Percentiles rank a stretch among this genome's conserved stretches.
Evolutionary conservation across 371 early-diverging fungal genomes (phyloP).

Genomic region (Parasitella parasitica): DNA sequence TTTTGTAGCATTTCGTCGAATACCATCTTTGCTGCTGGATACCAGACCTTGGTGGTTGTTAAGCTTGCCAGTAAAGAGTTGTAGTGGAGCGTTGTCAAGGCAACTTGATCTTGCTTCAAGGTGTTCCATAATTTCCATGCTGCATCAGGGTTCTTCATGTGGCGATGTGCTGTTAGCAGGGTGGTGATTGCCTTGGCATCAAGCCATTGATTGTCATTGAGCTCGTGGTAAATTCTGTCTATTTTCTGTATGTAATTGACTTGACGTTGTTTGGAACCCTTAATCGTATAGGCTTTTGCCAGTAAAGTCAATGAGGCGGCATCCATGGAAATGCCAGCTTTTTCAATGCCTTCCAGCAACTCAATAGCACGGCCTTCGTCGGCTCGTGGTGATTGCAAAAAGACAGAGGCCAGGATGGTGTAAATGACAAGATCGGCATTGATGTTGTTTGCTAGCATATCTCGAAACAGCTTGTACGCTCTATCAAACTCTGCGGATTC

Average conservation of each 20-base stretch:
- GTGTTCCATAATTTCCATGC: constrained; percentile 40
- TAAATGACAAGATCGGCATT: constrained; percentile 32
- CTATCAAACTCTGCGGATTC: constrained; percentile 35
- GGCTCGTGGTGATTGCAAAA: constrained; percentile 25
- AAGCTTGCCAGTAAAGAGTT: constrained; percentile 33
- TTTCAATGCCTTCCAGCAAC: constrained; percentile 18
- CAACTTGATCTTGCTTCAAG: background rate
- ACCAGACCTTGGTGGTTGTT: constrained; percentile 23
- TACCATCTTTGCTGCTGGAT: constrained; percentile 22
- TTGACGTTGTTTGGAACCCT: background rate
- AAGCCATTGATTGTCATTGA: constrained; percentile 16
- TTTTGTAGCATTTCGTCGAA: constrained; percentile 31
- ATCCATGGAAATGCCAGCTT: constrained; percentile 22
- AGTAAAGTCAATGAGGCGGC: constrained; percentile 27
- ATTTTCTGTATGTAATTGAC: background rate
- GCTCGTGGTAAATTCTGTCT: constrained; percentile 2
- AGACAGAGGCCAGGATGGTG: constrained; percentile 39
- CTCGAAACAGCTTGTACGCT: constrained; percentile 30
- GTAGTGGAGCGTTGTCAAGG: constrained; percentile 22
- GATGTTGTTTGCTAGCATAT: constrained; percentile 36
- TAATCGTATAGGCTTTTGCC: constrained; percentile 37
- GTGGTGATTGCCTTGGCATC: constrained; percentile 29
- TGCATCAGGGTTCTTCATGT: constrained; percentile 24
- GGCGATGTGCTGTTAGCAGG: constrained; percentile 23
- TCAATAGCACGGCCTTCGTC: constrained; percentile 27